Evolutionary conservation across 2,329 filamentous ascomycete genomes (phyloP).

Genomic region (Paramyrothecium sp.): DNA sequence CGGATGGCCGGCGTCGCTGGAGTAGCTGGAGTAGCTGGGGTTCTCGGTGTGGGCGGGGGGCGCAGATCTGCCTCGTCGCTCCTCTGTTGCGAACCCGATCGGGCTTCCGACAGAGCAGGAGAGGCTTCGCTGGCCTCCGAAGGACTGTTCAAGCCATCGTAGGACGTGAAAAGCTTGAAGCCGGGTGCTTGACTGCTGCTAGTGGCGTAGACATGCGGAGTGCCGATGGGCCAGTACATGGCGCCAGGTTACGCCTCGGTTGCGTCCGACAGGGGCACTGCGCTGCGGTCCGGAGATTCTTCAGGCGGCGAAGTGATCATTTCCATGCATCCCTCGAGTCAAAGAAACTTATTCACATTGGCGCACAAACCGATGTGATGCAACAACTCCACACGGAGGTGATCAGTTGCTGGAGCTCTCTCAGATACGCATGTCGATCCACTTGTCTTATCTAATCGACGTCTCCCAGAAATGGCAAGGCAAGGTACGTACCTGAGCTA

Average conservation of each 20-base stretch:
- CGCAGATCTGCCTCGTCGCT: slow-evolving; percentile 33
- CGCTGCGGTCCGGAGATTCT: too few relatives aligned
- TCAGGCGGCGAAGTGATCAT: too few relatives aligned
- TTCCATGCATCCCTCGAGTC: too few relatives aligned
- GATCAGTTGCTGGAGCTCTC: too few relatives aligned
- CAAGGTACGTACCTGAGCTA: too few relatives aligned
- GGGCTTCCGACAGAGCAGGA: slow-evolving; percentile 7
- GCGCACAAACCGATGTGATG: too few relatives aligned
- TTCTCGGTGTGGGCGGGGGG: slow-evolving; percentile 21
- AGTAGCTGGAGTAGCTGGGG: slow-evolving; percentile 49
- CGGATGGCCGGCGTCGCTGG: slow-evolving; percentile 58
- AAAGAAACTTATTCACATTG: too few relatives aligned
- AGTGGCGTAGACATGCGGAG: slow-evolving; percentile 79
- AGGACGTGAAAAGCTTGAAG: slow-evolving; percentile 50
- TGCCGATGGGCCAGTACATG: slow-evolving; percentile 93
- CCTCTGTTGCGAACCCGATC: slow-evolving; percentile 14
- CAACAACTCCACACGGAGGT: too few relatives aligned
- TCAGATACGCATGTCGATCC: too few relatives aligned
- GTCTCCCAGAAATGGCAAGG: too few relatives aligned
- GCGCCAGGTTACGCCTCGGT: slow-evolving; percentile 30
- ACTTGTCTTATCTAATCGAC: too few relatives aligned
- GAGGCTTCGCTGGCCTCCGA: slow-evolving; percentile 17
- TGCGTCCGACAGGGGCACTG: too few relatives aligned
- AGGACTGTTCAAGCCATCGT: slow-evolving; percentile 55
- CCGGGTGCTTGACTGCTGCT: slow-evolving; percentile 60